phyloP scores from a whole-genome alignment of 352 stramenopile genomes.

The Plasmopara halstedii region DNA sequence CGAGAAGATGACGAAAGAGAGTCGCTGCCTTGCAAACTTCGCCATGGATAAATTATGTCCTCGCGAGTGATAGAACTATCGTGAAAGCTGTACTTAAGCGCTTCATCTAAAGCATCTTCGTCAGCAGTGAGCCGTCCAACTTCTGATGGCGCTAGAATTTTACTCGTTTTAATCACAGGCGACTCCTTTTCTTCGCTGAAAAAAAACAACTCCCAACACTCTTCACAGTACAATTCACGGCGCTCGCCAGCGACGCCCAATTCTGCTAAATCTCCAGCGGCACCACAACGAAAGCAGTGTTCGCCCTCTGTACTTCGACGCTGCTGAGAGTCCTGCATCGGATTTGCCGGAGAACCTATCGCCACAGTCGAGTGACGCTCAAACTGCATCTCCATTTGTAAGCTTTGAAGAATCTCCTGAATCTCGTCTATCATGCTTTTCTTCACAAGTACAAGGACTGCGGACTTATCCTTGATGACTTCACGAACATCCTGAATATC shows the following conservation, averaged over 20 bases:
- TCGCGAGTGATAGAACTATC: constrained; percentile 48
- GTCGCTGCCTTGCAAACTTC: constrained; percentile 34
- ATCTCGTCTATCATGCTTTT: constrained; percentile 74
- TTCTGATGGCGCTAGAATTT: constrained; percentile 17
- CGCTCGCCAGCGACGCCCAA: constrained; percentile 35
- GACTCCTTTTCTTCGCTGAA: constrained; percentile 38
- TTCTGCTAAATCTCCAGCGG: constrained; percentile 44
- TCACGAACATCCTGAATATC: constrained; percentile 39
- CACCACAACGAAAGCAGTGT: constrained; percentile 50
- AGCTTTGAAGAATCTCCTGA: constrained; percentile 63
- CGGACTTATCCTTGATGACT: constrained; percentile 47
- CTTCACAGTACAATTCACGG: constrained; percentile 54
- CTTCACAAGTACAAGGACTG: constrained; percentile 52
- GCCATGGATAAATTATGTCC: constrained; percentile 53
- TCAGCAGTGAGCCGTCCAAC: constrained; percentile 18
- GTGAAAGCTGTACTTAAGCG: constrained; percentile 72
- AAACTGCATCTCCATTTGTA: constrained; percentile 76
- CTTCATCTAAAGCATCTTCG: constrained; percentile 31
- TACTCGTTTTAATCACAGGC: constrained; percentile 14
- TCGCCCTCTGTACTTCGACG: constrained; percentile 18
- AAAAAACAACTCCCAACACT: constrained; percentile 75
- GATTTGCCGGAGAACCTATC: constrained; percentile 29
- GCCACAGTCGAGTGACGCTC: constrained; percentile 63
- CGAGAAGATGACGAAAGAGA: constrained; percentile 38
- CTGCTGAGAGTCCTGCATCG: constrained; percentile 8